Evolutionary conservation across 1,139 yeast species (phyloP).

Genomic region (Suhomyces wounanorum): DNA sequence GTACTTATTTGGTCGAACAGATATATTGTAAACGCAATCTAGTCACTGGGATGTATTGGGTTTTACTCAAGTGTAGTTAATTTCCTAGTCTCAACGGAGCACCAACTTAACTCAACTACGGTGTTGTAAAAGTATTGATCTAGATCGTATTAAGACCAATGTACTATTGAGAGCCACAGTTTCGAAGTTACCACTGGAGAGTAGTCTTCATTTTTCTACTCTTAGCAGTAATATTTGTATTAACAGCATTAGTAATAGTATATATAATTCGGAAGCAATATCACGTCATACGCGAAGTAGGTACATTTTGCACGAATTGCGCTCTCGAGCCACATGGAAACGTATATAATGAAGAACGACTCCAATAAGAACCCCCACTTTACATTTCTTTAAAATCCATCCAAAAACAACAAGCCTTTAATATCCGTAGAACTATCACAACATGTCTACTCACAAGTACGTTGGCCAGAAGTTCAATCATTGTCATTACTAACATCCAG

Average conservation of each 20-base stretch:
- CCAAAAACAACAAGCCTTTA: neutral
- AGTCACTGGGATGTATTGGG: no score
- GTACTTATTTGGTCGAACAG: no score
- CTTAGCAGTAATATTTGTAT: neutral
- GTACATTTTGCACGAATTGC: neutral
- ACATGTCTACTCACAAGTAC: conserved; percentile 8
- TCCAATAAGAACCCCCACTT: neutral
- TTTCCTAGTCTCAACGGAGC: no score
- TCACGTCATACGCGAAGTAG: neutral
- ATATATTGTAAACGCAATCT: no score
- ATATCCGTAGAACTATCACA: neutral
- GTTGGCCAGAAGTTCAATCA: neutral
- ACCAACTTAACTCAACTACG: no score
- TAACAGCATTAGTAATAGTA: neutral
- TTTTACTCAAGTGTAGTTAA: no score
- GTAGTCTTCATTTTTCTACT: no score
- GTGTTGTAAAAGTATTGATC: no score
- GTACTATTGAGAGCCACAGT: no score
- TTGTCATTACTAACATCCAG: conserved; percentile 2
- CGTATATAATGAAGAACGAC: neutral
- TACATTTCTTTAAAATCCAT: neutral
- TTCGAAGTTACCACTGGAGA: no score
- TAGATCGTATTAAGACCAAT: no score
- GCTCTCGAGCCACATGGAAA: neutral
- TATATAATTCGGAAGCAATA: neutral